Evolutionary conservation across 2,329 filamentous ascomycete genomes (phyloP).

Genomic region (Elsinoe batatas): DNA sequence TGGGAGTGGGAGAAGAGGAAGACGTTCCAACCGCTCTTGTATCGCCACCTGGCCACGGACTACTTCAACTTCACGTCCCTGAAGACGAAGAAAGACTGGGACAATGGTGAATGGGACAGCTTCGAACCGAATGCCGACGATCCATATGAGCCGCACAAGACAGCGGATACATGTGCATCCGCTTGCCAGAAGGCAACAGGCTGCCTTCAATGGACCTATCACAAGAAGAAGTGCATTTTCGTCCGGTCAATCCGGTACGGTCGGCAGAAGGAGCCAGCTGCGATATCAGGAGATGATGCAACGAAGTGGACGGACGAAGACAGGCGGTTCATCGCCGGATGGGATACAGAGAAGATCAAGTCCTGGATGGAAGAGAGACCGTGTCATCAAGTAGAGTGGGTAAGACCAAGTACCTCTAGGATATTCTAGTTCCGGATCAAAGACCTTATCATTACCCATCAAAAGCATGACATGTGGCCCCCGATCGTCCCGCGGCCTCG

Average conservation of each 20-base stretch:
- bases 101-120: conserved; percentile 29
- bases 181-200: conserved; percentile 35
- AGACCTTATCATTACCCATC: neutral
- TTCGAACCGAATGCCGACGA: conserved; percentile 21
- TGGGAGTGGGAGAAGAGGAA: conserved; percentile 35
- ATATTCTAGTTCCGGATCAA: conserved; percentile 15
- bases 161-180: conserved; percentile 29
- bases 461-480: neutral
- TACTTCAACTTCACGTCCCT: conserved; percentile 22
- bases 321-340: conserved; percentile 30
- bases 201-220: conserved; percentile 31
- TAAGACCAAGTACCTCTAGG: conserved; percentile 24
- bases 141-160: conserved; percentile 24
- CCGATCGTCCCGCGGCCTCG: too few species aligned
- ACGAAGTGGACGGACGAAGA: conserved; percentile 25
- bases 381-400: conserved; percentile 32
- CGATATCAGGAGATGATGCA: conserved; percentile 10
- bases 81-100: conserved; percentile 24
- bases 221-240: conserved; percentile 17
- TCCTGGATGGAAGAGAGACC: conserved; percentile 28
- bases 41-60: conserved; percentile 23
- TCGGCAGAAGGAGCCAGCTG: conserved; percentile 25
- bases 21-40: conserved; percentile 18
- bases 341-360: conserved; percentile 29
- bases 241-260: conserved; percentile 30